phyloP scores from a whole-genome alignment of 225 moss, liverwort and hornwort species.

The Sphagnum tenellum region DNA sequence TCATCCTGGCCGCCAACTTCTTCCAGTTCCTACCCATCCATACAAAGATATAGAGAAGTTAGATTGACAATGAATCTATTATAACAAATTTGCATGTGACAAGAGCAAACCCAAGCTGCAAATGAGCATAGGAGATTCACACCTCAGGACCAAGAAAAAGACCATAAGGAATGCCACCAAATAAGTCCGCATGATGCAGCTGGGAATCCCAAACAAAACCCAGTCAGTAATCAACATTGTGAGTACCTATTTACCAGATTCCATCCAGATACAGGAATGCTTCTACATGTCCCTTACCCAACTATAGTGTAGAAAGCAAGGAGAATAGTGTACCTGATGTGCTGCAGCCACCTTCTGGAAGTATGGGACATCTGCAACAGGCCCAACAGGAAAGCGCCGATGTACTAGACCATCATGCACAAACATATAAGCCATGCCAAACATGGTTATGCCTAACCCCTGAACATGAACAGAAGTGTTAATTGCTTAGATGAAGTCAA shows the following conservation, averaged over 20 bases:
- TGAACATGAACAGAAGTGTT: background rate
- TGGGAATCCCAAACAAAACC: conserved; percentile 15
- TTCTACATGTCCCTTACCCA: background rate
- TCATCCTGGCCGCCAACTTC: conserved; percentile 43
- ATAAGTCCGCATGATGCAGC: conserved; percentile 91
- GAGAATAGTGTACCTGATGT: conserved; percentile 47
- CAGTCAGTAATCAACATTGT: background rate
- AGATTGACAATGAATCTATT: background rate
- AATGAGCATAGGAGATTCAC: background rate
- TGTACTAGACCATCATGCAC: conserved; percentile 96
- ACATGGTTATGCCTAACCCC: conserved; percentile 95
- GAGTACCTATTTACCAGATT: background rate
- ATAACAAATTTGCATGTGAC: background rate
- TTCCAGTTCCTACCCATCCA: conserved; percentile 25
- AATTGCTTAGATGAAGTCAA: too few species aligned
- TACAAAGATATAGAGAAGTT: background rate
- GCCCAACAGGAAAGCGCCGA: conserved; percentile 82
- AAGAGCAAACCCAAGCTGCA: background rate
- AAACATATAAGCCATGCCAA: conserved; percentile 97
- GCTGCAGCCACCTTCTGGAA: conserved; percentile 90
- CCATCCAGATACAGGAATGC: background rate
- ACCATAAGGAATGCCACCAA: conserved; percentile 78
- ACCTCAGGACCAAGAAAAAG: conserved; percentile 92
- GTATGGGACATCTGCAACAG: conserved; percentile 83
- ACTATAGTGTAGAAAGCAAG: background rate